Base-by-base conservation (phyloP, 2,329 filamentous ascomycete species). In the Cryphonectria nitschkei region DNA sequence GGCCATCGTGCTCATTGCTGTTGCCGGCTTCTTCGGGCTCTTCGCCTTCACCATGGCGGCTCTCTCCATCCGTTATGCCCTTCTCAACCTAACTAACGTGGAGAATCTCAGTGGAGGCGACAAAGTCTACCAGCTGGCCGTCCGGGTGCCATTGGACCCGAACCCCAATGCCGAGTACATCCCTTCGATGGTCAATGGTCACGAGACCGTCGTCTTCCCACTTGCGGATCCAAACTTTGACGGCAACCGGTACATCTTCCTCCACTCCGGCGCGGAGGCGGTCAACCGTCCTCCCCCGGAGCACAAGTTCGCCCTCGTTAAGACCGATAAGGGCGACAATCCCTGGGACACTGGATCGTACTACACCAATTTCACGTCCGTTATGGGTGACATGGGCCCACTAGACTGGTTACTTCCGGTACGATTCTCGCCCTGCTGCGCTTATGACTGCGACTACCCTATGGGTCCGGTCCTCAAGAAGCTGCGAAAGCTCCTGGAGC, bases 401-500 rank as follows among this genome's bases (percentile, higher is more conserved):
- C 72, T 91, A 19, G 92, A 97, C 72, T 98, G 95, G 95, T 77
- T 97, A 16, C 81, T 97, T 1, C 95, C 95, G 0, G 79, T 97
- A 46, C 88, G 85, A 70, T 85, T 88, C 71, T 94, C 92, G 5
- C 95, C 95, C 0, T 95, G 92, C 52, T 73, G 71, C 63, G 41
- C 65, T 11, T 65, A 73, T 9, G 61, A 68, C 50, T 63, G 69
- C n/a, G 50, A 70, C 13, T 73, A 73, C 43, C 71, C 71, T 9
- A 32, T 29, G 26, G 71, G 71, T 0, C 71, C 71, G 16, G 69
- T 69, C 14, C 66, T 73, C n/a, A 67, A 65, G 43, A 71, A 41
- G 19, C 39, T 73, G 11, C 71, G 69, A 19, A 50, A 68, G 26
- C 52, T 46, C 16, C 60, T 73, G 58, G 69, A 65, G 56, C 60